Evolutionary conservation across 495 filamentous ascomycete species (phyloP), one percentile per base, ranked within the genome.

Genomic region (Aspergillus cristatus): DNA sequence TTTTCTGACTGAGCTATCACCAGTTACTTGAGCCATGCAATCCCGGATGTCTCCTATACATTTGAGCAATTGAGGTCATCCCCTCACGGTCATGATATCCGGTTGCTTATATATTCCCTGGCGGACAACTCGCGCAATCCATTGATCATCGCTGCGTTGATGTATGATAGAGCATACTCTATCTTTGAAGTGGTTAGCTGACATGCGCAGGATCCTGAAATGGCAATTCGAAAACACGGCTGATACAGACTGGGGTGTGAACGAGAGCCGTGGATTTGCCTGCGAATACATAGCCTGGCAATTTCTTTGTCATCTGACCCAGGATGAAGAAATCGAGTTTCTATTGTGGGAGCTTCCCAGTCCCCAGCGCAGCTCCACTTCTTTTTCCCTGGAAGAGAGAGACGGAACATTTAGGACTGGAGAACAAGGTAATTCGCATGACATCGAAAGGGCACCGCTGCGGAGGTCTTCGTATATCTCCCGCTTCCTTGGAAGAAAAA

Each of bases 261-360:
- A 81, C 48, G 76, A 85, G 38, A 81, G 82, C 35, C 72, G 90
- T 45, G 86, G 85, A 3, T 72, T 78, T 56, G 88, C 85, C 16
- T 94, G 88, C 56, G 89, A 97, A 60, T 84, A 90, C 45, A 82
- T 93, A 13, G 90, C 90, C 18, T 94, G 88, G 82, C 75, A 89
- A 32, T 88, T 91, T 45, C 67, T 94, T 30, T 79, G 78, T 24
- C 80, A 79, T 51, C 60, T 94, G 15, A 81, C 84, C 3, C 82
- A 89, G 42, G 66, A 77, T 18, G 90, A 95, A 48, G 77, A 78
- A 7, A 81, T 95, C 26, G 83, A 91, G 28, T 86, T 78, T 46
- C 77, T 91, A 32, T 70, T 94, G n/a, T 78, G 82, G 45, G 86
- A 94, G 50, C 72, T 94, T 20, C 79, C 79, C 32, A 30, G 35